Evolutionary conservation across 352 stramenopile genomes (phyloP).

Genomic region (Pythium folliculosum): DNA sequence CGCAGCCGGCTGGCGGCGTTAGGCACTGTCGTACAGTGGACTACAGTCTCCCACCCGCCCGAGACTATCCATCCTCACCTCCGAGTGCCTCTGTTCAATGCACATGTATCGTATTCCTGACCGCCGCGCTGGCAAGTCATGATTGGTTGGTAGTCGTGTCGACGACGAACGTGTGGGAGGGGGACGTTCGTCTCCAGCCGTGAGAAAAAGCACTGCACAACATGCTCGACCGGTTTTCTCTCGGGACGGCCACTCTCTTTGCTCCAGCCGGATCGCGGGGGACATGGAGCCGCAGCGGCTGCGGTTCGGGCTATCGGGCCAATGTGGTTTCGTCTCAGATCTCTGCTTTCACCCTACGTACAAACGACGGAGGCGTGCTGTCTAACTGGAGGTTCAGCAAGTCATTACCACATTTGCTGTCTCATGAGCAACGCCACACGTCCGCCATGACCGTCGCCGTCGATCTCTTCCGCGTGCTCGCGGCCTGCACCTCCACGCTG

Average conservation of each 20-base stretch:
- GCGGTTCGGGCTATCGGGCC: too few species aligned
- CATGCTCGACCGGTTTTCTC: background rate
- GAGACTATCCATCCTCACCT: too few species aligned
- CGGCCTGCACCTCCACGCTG: conserved; percentile 33
- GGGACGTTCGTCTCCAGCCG: background rate
- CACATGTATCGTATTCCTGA: background rate
- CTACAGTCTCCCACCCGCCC: background rate
- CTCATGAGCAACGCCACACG: background rate
- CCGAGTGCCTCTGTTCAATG: background rate
- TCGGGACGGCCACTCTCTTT: background rate
- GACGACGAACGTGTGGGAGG: background rate
- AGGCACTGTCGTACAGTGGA: too few species aligned
- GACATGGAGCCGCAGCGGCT: background rate
- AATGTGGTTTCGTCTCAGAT: background rate
- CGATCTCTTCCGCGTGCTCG: conserved; percentile 34
- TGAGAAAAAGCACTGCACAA: background rate
- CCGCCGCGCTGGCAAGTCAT: background rate
- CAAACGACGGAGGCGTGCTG: background rate
- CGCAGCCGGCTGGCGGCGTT: too few species aligned
- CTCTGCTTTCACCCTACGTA: background rate
- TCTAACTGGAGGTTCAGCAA: background rate
- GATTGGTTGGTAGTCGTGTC: background rate
- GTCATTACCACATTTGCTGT: background rate
- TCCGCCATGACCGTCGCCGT: conserved; percentile 19
- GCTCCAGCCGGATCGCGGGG: too few species aligned